Base-by-base conservation (phyloP, 2,329 filamentous ascomycete genomes). In the Cytospora leucostoma region DNA sequence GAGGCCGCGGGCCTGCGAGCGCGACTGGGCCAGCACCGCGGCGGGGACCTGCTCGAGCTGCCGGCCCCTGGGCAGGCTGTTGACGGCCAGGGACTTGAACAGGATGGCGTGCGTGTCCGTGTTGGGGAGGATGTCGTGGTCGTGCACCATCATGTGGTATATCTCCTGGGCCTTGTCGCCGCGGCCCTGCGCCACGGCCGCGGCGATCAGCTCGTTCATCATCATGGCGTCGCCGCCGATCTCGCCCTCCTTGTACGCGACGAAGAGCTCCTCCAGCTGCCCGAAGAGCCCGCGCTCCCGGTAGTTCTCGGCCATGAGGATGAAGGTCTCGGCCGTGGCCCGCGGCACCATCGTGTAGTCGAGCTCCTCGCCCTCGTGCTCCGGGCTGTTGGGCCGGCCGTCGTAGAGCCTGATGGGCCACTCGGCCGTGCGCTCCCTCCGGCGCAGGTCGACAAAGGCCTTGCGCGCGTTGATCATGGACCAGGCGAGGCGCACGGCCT, bases 271-370 rank as follows among this genome's bases (percentile, higher is more conserved):
- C 55, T 84, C 77, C 57, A 92, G 80, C 62, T 82, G 82, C 15
- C 77, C 72, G 44, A 87, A 82, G 19, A 88, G 80, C 17, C 82
- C 79, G 19, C 88, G 84, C 51, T 85, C 78, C 57, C 85, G 84
- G 71, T 92, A 94, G 71, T 91, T 86, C 64, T 90, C 83, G 1
- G 92, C 84, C 37, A 95, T 79, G 13, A 95, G 81, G 3, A 84
- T 88, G 71, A 94, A 94, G 0, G 91, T 95, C 74, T 95, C 91
- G 50, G 90, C 81, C 3, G 84, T 92, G 3, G 90, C 91, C 53
- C 80, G 78, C 0, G 82, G 89, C 64, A 81, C 67, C 67, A 75
- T 68, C 61, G 70, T 65, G 58, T 76, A 69, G 56, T 73, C 68
- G 12, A 64, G 54, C 51, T 73, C 65, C 11, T 61, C 60, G 11